Conservation (phyloP, 2,329 filamentous ascomycete species). For the Diaporthe ampelina region DNA sequence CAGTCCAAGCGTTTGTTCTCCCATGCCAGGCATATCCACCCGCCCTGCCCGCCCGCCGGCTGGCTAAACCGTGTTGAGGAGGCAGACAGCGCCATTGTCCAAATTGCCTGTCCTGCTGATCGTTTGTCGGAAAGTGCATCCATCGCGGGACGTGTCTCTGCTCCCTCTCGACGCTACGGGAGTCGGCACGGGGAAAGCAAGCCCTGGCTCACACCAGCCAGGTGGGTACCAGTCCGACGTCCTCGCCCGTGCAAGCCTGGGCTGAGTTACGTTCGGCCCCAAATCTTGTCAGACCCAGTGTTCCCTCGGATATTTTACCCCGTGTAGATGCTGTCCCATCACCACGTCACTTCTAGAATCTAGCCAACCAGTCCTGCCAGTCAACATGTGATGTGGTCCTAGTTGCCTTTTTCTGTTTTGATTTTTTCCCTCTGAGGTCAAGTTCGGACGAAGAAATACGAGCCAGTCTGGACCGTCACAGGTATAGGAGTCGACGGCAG, state of each 20-base stretch:
- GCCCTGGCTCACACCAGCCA: neutral
- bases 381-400: slow-evolving; percentile 14
- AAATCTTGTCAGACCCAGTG: slow-evolving; percentile 18
- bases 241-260: neutral
- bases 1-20: neutral
- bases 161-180: slow-evolving; percentile 1
- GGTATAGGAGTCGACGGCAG: slow-evolving; percentile 12
- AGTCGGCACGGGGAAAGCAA: slow-evolving; percentile 23
- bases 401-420: neutral
- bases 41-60: slow-evolving; percentile 7
- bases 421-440: neutral
- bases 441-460: slow-evolving; percentile 26
- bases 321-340: slow-evolving; percentile 3
- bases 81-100: neutral
- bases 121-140: neutral
- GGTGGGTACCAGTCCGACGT: neutral
- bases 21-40: neutral
- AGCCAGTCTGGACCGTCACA: slow-evolving; percentile 29
- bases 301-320: slow-evolving; percentile 28
- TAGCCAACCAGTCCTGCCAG: neutral
- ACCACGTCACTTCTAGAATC: slow-evolving; percentile 12
- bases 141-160: slow-evolving; percentile 1
- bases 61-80: slow-evolving; percentile 18
- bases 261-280: neutral
- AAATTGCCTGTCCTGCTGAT: slow-evolving; percentile 27